phyloP scores from a whole-genome alignment of 2,329 filamentous ascomycete genomes.

The Gremmenia infestans region DNA sequence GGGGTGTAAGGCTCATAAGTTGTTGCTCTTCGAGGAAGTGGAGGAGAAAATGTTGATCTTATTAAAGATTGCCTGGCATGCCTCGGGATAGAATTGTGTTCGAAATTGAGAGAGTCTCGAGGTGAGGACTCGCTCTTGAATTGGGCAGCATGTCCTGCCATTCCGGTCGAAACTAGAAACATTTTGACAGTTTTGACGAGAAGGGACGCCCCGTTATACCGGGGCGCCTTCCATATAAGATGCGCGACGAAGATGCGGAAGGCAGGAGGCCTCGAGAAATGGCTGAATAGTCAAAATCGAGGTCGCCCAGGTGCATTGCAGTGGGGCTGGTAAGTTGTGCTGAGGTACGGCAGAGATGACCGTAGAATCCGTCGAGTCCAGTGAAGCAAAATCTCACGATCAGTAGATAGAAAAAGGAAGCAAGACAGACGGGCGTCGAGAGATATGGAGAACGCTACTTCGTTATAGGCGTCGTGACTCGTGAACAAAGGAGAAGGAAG shows the following conservation, averaged over 20 bases:
- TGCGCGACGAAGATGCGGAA: neutral
- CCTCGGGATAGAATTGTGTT: slow-evolving; percentile 17
- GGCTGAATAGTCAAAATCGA: neutral
- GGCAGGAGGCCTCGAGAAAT: neutral
- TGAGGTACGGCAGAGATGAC: slow-evolving; percentile 8
- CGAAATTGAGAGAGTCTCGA: slow-evolving; percentile 5
- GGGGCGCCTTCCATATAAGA: slow-evolving; percentile 16
- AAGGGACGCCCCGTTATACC: slow-evolving; percentile 16
- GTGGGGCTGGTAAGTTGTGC: slow-evolving; percentile 8
- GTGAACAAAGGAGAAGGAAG: neutral
- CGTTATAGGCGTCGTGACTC: neutral
- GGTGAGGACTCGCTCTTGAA: slow-evolving; percentile 24
- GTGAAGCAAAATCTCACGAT: neutral
- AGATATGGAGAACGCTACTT: neutral
- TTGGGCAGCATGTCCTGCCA: slow-evolving; percentile 19
- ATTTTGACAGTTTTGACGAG: slow-evolving; percentile 20
- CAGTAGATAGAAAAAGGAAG: neutral
- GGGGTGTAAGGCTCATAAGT: slow-evolving; percentile 20
- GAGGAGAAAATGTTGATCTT: slow-evolving; percentile 29
- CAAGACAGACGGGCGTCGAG: neutral
- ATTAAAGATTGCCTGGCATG: slow-evolving; percentile 16
- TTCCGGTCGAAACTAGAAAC: slow-evolving; percentile 28
- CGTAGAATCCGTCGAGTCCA: neutral
- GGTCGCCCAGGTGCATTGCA: slow-evolving; percentile 6
- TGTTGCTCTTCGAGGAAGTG: slow-evolving; percentile 20